Evolutionary conservation across 345 rosid species (phyloP).

Genomic region (Dimocarpus longan): DNA sequence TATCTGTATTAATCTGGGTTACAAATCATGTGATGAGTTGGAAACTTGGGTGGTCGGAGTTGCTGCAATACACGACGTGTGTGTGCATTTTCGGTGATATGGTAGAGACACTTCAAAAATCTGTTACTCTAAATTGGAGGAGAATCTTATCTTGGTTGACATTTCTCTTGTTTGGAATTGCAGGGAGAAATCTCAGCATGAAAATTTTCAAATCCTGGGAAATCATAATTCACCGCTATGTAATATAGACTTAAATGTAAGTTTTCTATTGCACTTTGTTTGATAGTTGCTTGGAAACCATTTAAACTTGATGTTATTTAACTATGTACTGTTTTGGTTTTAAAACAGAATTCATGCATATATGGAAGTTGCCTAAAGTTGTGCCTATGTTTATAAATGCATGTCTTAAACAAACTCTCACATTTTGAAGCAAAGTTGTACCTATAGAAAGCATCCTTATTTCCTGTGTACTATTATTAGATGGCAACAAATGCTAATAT

Average conservation of each 20-base stretch:
- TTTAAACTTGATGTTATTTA: constrained; percentile 7
- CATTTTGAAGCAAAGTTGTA: background rate
- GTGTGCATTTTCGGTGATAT: background rate
- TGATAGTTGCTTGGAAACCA: background rate
- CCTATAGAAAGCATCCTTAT: background rate
- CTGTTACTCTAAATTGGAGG: background rate
- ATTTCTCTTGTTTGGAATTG: constrained; percentile 33
- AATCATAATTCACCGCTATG: constrained; percentile 67
- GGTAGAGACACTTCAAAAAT: background rate
- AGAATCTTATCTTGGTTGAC: constrained; percentile 12
- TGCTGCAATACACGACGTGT: background rate
- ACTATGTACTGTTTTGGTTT: background rate
- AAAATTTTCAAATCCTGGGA: constrained; percentile 58
- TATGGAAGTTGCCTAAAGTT: constrained; percentile 1
- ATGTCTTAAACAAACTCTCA: background rate
- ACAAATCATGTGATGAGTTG: constrained; percentile 12
- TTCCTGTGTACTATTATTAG: background rate
- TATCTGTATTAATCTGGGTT: background rate
- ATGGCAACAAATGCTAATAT: background rate
- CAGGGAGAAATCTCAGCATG: constrained; percentile 76
- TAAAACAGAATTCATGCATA: background rate
- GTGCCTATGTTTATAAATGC: background rate
- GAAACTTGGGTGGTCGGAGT: constrained; percentile 3
- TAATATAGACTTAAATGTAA: constrained; percentile 74
- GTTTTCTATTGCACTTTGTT: constrained; percentile 20